Evolutionary conservation across 148 eudicot genomes (phyloP).

Genomic region (Rhododendron molle): DNA sequence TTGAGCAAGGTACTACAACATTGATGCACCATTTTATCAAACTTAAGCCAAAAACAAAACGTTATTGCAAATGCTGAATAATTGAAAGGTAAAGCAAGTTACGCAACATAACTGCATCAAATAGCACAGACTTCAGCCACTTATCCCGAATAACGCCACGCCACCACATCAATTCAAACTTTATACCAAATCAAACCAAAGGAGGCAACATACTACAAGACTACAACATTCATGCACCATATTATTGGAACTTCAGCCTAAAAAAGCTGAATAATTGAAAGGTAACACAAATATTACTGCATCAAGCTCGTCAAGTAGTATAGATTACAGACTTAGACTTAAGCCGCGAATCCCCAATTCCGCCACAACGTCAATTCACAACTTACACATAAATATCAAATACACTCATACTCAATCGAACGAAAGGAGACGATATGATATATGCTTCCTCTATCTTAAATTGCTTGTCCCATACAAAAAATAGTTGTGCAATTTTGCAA

Average conservation of each 20-base stretch:
- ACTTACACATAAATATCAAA: background rate
- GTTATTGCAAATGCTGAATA: background rate
- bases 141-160: conserved; percentile 6
- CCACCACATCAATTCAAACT: background rate
- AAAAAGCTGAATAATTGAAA: background rate
- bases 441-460: no score
- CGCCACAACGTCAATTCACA: background rate
- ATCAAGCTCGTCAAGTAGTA: background rate
- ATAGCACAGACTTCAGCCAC: background rate
- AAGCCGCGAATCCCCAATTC: background rate
- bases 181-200: background rate
- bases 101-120: conserved; percentile 10
- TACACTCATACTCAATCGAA: background rate
- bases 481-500: no score
- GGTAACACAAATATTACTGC: background rate
- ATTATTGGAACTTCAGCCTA: background rate
- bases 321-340: background rate
- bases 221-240: background rate
- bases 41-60: background rate
- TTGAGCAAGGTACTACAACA: background rate
- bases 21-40: background rate
- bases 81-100: background rate
- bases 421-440: background rate
- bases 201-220: background rate
- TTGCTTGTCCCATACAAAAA: no score